Evolutionary conservation across 768 basidiomycete genomes (phyloP), one percentile per base, ranked within the genome.

Genomic region (Neoboletus magnificus): DNA sequence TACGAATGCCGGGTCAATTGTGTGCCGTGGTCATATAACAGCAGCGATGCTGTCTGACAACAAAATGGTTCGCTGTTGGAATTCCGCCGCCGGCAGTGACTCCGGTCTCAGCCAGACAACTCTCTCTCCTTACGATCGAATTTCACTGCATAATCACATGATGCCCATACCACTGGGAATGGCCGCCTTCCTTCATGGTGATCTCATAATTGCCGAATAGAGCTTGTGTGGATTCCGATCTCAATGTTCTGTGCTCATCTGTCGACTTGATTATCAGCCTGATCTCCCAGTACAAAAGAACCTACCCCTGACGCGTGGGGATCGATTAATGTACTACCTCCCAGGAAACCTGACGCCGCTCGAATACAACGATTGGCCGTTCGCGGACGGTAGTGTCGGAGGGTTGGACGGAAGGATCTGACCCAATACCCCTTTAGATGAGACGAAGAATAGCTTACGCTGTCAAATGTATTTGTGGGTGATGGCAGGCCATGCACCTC

Each of bases 331-430:
- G 10, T 73, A 66, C 45, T 68, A 68, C 47, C n/a, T 61, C 1
- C 12, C 29, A 2, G 70, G 73, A 25, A 55, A 71, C 48, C 16
- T 62, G 16, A 59, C 54, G 12, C 58, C 69, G 0, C 11, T n/a
- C 8, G 71, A 69, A 20, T 74, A 74, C 56, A 73, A 52, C 3
- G 73, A 74, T 40, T 67, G 65, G 44, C 58, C 64, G 10, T 70
- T 70, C 40, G 71, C 66, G 33, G 52, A 49, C 27, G 52, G 55
- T 2, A 37, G 8, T 16, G 33, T 49, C 10, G 16, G 10, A 39
- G 54, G 10, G 37, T 6, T 49, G 5, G 47, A 44, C 9, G 41
- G 22, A 11, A 23, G 4, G 16, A 4, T 49, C 18, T 57, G 29
- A 44, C 1, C 7, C 9, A 29, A 48, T 33, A 25, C 41, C 16